Evolutionary conservation across 164 flowering plant species (phyloP), one percentile per base, ranked within the genome.

Genomic region (Taxillus chinensis): DNA sequence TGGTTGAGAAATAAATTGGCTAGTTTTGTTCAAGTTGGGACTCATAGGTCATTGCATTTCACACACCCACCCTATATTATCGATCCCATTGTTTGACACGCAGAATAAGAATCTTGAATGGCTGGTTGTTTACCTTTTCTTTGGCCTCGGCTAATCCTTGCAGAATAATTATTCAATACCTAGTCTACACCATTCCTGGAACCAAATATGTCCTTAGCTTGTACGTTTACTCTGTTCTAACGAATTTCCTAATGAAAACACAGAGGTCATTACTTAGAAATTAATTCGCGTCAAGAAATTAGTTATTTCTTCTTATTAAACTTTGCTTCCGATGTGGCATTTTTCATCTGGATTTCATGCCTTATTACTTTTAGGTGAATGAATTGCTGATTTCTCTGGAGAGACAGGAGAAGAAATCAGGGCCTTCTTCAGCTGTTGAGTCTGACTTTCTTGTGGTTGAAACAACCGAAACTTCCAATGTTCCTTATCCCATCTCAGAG

Each of bases 351-450:
- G 54, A 51, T 17, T 54, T 52, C 55, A 9, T 27, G 16, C 12
- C 39, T 27, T 8, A 7, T 16, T 13, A 3, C 40, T 27, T 9
- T n/a, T 51, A 89, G 98, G 86, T 89, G 72, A 86, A 76, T 66
- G 88, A 85, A 65, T 75, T 89, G 71, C 68, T 58, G 15, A 41
- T 64, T 58, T 74, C 84, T 75, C 85, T 82, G 59, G 73, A 76
- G 42, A 74, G 56, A n/a, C 64, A 41, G 59, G 64, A 61, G 41
- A 46, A 10, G 51, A 56, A 56, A 50, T 55, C 50, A 11, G 64
- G 43, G 11, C 50, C 46, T 57, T 55, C 80, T 63, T 68, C 78
- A 53, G 55, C 55, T 5, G 43, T 0, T 43, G 63, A 8, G 45
- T 54, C 62, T 38, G 53, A 69, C 54, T 46, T 39, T 8, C 43